Evolutionary conservation across 1,139 yeast genomes (phyloP), one percentile per base, ranked within the genome.

Genomic region (Suhomyces panamericanus): DNA sequence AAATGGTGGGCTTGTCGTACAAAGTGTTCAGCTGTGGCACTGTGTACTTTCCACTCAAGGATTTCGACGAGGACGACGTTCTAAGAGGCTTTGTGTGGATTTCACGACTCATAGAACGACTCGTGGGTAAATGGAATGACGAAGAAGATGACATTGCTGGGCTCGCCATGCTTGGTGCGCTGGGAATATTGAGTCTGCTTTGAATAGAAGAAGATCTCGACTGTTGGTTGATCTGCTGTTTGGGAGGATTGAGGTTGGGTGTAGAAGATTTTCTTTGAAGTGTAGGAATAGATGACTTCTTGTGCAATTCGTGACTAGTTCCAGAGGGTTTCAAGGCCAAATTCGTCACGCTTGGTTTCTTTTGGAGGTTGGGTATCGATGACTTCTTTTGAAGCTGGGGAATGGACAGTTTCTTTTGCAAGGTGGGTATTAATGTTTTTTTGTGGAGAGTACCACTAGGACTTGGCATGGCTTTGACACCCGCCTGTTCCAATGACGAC

Each of bases 1-100:
- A 69, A 4, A 74, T 61, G 10, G 79, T 73, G 11, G 78, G 79
- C 52, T 66, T 67, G 51, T 69, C 63, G 53, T 72, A 74, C 37
- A 71, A 58, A 10, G 50, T 49, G 39, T 54, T 54, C 12, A 54
- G 61, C 38, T 53, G 53, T 9, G 62, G 60, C n/a, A 56, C 41
- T 6, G 63, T 59, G 24, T 38, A 43, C 37, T 49, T 49, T 17
- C 46, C 46, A 12, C 39, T 39, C 35, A 49, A 41, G 1, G 49
- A 35, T 29, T 41, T 43, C 17, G 47, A 13, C 5, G 50, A 48
- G 17, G 40, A 38, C 10, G 51, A 48, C 3, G 42, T 9, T 13
- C 26, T 32, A 3, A 44, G 27, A 7, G 39, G 32, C 6, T 24
- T 37, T 3, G 16, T 14, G 20, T 28, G 35, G 3, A 34, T 12